Base-by-base conservation (phyloP, 345 rosid genomes). In the Rhizophora mangle region DNA sequence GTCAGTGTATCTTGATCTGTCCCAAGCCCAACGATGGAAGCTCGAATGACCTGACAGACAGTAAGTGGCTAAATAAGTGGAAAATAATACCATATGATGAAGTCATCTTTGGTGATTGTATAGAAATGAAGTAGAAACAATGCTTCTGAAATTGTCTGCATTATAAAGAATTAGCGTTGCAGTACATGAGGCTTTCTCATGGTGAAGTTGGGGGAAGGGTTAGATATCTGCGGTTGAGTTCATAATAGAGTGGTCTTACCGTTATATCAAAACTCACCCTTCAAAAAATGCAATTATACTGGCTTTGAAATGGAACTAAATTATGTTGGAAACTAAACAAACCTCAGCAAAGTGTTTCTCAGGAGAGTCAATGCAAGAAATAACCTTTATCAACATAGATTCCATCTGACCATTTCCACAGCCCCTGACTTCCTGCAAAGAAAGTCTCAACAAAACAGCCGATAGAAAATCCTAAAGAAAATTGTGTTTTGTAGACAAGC, bases 291-390 rank as follows among this genome's bases (percentile, higher is more conserved):
- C 49, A 43, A 43, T 13, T 43, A 43, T 3, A 43, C 18, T 43
- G 49, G 18, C 49, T 43, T 13, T 43, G 4, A 43, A 43, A 11
- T 43, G 49, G 49, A 43, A 43, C 49, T 1, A 20, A 8, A 31
- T 21, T 20, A 24, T 36, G 32, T 18, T 24, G 64, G 8, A 32
- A 60, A 31, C n/a, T 32, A 37, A 69, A 31, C 60, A 27, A 47
- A 62, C 98, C 94, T 87, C 84, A 32, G 98, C 96, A 60, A 95
- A 92, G 73, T 95, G 91, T 78, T 80, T 88, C 83, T 87, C 96
- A 2, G 98, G 98, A 60, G 69, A 67, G 22, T 85, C 84, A 62
- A 89, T 76, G 75, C 98, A 88, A 57, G 66, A 60, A 49, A 89
- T 74, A n/a, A 73, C 85, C 68, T 74, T 79, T 75, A 72, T 68